phyloP scores from a whole-genome alignment of 108 stramenopile species.

The Aurantiochytrium sp. region DNA sequence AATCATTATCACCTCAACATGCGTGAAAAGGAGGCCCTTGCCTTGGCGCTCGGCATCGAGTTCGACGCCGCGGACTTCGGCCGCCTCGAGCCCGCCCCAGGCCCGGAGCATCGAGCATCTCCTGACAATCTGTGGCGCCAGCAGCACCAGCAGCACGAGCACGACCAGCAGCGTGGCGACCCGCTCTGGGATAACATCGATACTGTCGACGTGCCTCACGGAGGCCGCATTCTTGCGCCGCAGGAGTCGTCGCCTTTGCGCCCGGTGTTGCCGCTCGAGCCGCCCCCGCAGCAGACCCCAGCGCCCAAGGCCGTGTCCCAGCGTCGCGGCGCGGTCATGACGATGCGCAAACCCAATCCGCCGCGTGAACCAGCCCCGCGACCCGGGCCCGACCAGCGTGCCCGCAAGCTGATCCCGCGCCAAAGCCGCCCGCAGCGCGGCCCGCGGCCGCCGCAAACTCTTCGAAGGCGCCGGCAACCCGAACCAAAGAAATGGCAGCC shows the following conservation, averaged over 20 bases:
- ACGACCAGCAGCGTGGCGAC: background rate
- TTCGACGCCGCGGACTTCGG: background rate
- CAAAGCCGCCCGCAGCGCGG: too few species aligned
- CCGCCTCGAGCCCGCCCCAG: background rate
- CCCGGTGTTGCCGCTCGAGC: background rate
- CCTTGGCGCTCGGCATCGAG: background rate
- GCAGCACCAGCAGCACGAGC: background rate
- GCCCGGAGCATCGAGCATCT: background rate
- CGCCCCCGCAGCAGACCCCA: background rate
- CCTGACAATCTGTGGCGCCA: background rate
- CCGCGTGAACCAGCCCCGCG: too few species aligned
- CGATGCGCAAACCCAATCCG: too few species aligned
- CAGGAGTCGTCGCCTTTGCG: background rate
- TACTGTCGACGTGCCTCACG: background rate
- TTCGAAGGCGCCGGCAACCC: too few species aligned
- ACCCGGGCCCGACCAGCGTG: too few species aligned
- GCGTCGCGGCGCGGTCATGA: too few species aligned
- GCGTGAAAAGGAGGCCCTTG: background rate
- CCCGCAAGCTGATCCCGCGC: too few species aligned
- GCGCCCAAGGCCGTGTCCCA: too few species aligned
- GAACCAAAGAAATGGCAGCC: too few species aligned
- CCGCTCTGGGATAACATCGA: background rate
- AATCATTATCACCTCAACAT: background rate
- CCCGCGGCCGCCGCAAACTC: too few species aligned
- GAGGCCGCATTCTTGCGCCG: background rate